Evolutionary conservation across 1,284 basidiomycete species (phyloP).

Genomic region (Ceratobasidium sp.): DNA sequence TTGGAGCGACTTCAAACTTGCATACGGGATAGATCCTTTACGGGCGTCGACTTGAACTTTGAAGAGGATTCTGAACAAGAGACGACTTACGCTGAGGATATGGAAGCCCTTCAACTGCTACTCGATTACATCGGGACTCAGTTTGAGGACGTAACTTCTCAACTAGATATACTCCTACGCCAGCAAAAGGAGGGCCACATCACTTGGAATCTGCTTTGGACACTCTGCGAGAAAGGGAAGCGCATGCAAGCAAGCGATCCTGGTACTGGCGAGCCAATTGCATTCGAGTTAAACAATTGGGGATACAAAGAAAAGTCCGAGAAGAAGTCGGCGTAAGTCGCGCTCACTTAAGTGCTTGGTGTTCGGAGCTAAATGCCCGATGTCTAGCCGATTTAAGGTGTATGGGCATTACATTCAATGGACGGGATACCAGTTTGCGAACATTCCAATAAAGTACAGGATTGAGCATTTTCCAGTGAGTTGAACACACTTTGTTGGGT

Average conservation of each 20-base stretch:
- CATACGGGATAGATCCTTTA: not conserved
- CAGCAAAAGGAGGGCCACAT: not conserved
- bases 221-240: not conserved
- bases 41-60: not conserved
- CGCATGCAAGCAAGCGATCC: not conserved
- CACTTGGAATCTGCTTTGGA: conserved; percentile 14
- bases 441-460: not conserved
- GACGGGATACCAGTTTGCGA: not conserved
- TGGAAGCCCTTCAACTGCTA: not conserved
- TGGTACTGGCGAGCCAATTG: not conserved
- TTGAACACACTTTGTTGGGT: not conserved
- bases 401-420: not conserved
- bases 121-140: not conserved
- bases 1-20: not conserved
- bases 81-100: not conserved
- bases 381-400: not conserved
- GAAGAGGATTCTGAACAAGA: not conserved
- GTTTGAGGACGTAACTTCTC: not conserved
- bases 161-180: not conserved
- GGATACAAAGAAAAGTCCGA: not conserved
- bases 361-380: not conserved
- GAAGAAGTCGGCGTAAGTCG: not conserved
- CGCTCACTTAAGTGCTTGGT: not conserved
- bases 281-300: not conserved
- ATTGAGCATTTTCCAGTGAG: not conserved